Base-by-base conservation (phyloP, 129 eudicot genomes). In the carrot (Daucus carota) region DNA sequence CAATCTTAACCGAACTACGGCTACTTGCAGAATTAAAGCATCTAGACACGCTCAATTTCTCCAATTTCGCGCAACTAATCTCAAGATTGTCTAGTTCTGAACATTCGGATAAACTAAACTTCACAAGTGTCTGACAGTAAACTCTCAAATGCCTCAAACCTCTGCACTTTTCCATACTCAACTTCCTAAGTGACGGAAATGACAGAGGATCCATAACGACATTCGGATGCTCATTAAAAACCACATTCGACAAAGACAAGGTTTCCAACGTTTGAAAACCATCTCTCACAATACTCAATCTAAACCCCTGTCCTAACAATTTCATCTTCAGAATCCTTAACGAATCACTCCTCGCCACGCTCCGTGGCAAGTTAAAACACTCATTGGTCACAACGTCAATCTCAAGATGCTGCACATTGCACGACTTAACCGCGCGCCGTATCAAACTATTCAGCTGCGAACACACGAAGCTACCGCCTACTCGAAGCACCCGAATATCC, bases 391-490 rank as follows among this genome's bases (percentile, higher is more conserved):
- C 50, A 28, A 89, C 89, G 68, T 83, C 84, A 8, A 92, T 77
- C 60, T 92, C 97, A 5, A 92, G 90, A 48, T 92, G 89, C 79
- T 84, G 92, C 73, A 92, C 95, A 17, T 83, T 75, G 32, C 75
- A 87, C 74, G 82, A 36, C 40, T 36, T 80, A 45, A 87, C 85
- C 0, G 92, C 95, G 0, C 71, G 22, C 11, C 95, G 90, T 29
- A 90, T 83, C 52, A 92, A 46, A 5, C 75, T 50, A 36, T 84
- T 82, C 3, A 92, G 81, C 32, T 88, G 76, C 0, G 93, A 81
- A 43, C 85, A 89, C 12, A 52, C 86, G 77, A 87, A 63, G 13
- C 62, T 70, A 44, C 87, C 97, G 0, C 80, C 43, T 26, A 92
- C 80, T 3, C 87, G 84, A 33, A 92, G 90, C 50, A 54, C 73